These are phyloP conservation scores for Annona cherimola DNA, from an alignment of 164 flowering plant species.

Conservation along the genomic window DNA sequence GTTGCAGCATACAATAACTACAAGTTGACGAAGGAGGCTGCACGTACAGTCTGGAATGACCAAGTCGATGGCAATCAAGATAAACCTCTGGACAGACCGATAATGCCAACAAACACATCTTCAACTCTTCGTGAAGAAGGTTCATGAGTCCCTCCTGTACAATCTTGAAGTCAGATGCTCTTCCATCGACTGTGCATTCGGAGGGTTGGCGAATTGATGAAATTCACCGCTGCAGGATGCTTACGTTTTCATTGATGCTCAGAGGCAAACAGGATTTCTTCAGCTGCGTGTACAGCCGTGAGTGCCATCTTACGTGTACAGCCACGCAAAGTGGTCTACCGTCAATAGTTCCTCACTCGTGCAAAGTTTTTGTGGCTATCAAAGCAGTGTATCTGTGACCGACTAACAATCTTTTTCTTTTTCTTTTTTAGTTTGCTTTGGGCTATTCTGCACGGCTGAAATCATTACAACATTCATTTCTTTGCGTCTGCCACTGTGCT, in stretches of 20 bases:
- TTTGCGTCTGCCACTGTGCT: too few species aligned
- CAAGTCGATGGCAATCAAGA: background rate
- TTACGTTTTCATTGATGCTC: background rate
- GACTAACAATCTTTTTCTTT: too few species aligned
- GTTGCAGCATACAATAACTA: conserved; percentile 91
- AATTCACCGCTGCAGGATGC: background rate
- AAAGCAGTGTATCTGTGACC: too few species aligned
- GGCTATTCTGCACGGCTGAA: too few species aligned
- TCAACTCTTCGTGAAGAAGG: conserved; percentile 20
- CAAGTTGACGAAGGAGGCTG: conserved; percentile 80
- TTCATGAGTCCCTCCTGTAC: background rate
- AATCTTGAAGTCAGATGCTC: background rate
- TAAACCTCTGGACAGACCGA: conserved; percentile 24
- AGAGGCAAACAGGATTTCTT: background rate
- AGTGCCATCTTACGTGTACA: background rate
- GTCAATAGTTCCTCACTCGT: too few species aligned
- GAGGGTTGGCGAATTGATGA: background rate
- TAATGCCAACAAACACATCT: conserved; percentile 26
- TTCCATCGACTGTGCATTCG: background rate
- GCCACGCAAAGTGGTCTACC: too few species aligned
- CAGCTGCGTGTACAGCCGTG: background rate
- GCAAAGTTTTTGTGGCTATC: too few species aligned
- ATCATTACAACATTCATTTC: too few species aligned
- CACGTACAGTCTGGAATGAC: conserved; percentile 28
- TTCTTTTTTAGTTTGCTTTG: too few species aligned